phyloP scores from a whole-genome alignment of 2,329 filamentous ascomycete genomes.

The Didymella pomorum region DNA sequence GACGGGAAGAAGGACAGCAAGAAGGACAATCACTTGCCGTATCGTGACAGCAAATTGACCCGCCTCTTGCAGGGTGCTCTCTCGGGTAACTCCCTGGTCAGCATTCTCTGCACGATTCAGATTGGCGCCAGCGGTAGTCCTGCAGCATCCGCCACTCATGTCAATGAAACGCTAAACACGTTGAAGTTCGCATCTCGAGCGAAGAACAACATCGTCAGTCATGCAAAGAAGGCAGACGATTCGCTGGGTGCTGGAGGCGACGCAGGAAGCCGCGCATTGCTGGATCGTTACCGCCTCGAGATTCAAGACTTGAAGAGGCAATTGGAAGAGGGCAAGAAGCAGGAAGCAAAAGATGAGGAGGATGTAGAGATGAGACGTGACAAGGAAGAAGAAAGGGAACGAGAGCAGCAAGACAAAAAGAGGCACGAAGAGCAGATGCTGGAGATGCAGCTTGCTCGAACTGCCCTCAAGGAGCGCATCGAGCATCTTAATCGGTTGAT shows the following conservation, averaged over 20 bases:
- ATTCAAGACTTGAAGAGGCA: conserved; percentile 83
- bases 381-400: conserved; percentile 72
- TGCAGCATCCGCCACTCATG: conserved; percentile 76
- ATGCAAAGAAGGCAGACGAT: conserved; percentile 94
- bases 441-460: conserved; percentile 96
- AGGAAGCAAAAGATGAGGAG: conserved; percentile 64
- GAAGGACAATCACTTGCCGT: conserved; percentile 94
- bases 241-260: conserved; percentile 80
- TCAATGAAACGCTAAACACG: conserved; percentile 90
- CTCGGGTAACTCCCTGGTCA: conserved; percentile 92
- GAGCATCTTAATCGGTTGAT: conserved; percentile 96
- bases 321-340: conserved; percentile 74
- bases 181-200: conserved; percentile 95
- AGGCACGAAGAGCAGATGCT: conserved; percentile 97
- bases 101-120: conserved; percentile 96
- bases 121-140: conserved; percentile 78
- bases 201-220: conserved; percentile 97
- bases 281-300: conserved; percentile 94
- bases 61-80: conserved; percentile 89
- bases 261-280: conserved; percentile 81
- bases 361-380: conserved; percentile 65
- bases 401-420: conserved; percentile 77
- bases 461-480: conserved; percentile 94
- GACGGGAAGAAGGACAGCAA: conserved; percentile 86
- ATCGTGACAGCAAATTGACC: conserved; percentile 97